Evolutionary conservation across 2,329 filamentous ascomycete species (phyloP).

Genomic region (Fusarium succisae): DNA sequence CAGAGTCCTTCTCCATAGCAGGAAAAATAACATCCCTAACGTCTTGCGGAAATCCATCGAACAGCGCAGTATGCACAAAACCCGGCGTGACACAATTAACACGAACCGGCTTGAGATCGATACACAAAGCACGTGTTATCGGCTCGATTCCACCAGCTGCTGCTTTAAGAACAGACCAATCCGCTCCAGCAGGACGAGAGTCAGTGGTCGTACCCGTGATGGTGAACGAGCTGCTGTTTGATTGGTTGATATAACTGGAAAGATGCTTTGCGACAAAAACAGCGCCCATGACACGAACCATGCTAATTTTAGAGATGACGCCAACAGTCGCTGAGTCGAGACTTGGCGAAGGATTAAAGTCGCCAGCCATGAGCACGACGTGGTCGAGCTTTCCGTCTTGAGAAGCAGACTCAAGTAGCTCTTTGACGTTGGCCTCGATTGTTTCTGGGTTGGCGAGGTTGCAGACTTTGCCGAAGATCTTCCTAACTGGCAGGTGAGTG

Average conservation of each 20-base stretch:
- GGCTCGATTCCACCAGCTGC: background rate
- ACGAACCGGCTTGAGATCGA: background rate
- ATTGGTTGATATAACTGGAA: background rate
- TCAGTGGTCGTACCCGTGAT: background rate
- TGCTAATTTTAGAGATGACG: background rate
- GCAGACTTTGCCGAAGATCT: background rate
- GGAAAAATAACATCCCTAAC: background rate
- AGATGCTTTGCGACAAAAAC: background rate
- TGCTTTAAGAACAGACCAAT: accelerated
- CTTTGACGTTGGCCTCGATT: background rate
- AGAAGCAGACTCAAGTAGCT: background rate
- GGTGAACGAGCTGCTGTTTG: background rate
- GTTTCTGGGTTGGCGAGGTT: background rate
- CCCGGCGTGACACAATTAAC: background rate
- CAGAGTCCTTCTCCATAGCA: background rate
- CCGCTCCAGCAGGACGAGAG: background rate
- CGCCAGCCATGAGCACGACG: background rate
- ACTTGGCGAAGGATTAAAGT: background rate
- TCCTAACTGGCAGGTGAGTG: accelerated
- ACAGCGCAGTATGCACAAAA: background rate
- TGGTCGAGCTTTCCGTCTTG: background rate
- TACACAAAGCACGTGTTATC: background rate
- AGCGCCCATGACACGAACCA: background rate
- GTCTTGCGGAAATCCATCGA: background rate
- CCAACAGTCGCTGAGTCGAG: background rate